Evolutionary conservation across 2,329 filamentous ascomycete genomes (phyloP), one percentile per base, ranked within the genome.

Genomic region (Colletotrichum caudatum): DNA sequence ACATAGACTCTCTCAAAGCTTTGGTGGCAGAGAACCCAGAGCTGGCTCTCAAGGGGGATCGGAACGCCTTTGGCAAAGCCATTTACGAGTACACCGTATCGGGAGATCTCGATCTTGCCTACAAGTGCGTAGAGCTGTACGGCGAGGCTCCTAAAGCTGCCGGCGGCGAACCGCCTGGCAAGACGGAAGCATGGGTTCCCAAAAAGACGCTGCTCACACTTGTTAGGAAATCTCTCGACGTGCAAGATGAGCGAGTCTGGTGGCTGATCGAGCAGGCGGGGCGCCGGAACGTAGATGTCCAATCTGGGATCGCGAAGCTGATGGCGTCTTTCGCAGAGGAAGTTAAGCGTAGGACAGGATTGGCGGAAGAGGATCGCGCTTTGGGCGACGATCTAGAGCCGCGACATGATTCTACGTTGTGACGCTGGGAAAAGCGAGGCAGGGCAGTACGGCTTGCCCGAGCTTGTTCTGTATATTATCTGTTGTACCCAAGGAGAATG

Each of bases 21-120:
- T 75, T 82, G 14, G 74, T 78, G 20, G 75, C 75, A 50, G 78
- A 81, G 48, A 82, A 82, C 74, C 75, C 71, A 18, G 69, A 74
- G 39, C 66, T 74, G 29, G 62, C 78, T 0, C 51, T 75, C 23
- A 72, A 74, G 35, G 73, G 56, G 2, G 68, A 69, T 5, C 61
- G 64, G 12, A 14, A 29, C 7, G 53, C 56, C 6, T 74, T 74
- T 35, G 68, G 66, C 8, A 51, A 57, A 1, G 71, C 61, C 14
- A 14, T 74, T 7, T 57, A 51, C 41, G 73, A 73, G 37, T 67
- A 64, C 5, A 58, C 69, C 23, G 23, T 66, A 20, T 37, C 68
- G 12, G 53, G 67, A 5, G 71, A 74, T 12, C 35, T 74, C 3
- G 61, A 73, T 14, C 60, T 65, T 41, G 71, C 71, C 33, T 74